Conservation (phyloP, 768 basidiomycete species). For the Phylloporus arenicola region DNA sequence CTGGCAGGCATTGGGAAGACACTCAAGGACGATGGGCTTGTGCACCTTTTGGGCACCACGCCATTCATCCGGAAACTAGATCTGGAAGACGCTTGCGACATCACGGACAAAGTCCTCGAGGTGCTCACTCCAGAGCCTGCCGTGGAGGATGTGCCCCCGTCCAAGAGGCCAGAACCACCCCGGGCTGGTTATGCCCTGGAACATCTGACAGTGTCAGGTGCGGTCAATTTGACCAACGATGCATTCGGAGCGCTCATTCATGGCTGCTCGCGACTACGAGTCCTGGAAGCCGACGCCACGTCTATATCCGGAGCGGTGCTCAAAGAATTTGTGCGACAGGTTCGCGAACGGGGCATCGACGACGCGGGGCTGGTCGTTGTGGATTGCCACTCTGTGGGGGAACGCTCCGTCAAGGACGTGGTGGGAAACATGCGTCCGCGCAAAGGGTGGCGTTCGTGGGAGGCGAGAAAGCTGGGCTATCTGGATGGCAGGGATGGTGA, state of each 20-base stretch:
- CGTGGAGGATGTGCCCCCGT: slow-evolving; percentile 2
- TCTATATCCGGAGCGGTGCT: slow-evolving; percentile 57
- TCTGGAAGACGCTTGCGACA: slow-evolving; percentile 74
- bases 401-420: slow-evolving; percentile 59
- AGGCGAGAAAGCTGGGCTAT: slow-evolving; percentile 62
- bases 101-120: slow-evolving; percentile 68
- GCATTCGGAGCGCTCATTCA: slow-evolving; percentile 61
- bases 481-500: slow-evolving; percentile 68
- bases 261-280: slow-evolving; percentile 53
- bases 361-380: slow-evolving; percentile 62
- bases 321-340: slow-evolving; percentile 60
- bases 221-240: slow-evolving; percentile 56
- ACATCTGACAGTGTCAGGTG: slow-evolving; percentile 65
- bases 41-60: slow-evolving; percentile 62
- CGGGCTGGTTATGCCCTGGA: slow-evolving; percentile 66
- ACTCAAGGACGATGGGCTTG: slow-evolving; percentile 67
- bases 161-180: slow-evolving; percentile 20
- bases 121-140: slow-evolving; percentile 48
- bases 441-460: slow-evolving; percentile 69
- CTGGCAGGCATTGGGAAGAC: slow-evolving; percentile 68
- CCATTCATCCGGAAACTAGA: slow-evolving; percentile 72
- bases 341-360: slow-evolving; percentile 40
- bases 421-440: slow-evolving; percentile 56
- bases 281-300: slow-evolving; percentile 79
- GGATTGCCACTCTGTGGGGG: slow-evolving; percentile 70